Conservation (phyloP, 1,139 yeast species). For the Saccharomycopsis hybrid region DNA sequence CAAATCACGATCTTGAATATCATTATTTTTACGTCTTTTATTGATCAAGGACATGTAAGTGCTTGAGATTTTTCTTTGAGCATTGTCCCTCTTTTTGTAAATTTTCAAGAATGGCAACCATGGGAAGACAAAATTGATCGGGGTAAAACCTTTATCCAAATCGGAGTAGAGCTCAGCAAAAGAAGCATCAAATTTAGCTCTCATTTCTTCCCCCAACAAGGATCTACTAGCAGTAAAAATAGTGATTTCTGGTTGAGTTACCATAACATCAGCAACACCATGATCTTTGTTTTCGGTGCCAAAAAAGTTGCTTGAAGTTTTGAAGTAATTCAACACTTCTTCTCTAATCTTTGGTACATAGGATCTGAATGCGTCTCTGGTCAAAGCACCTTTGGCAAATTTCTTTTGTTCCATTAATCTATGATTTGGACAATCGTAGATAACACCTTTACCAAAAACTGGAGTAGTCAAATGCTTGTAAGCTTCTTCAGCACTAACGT, state of each 20-base stretch:
- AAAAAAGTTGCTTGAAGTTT: constrained; percentile 39
- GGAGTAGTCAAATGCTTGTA: constrained; percentile 94
- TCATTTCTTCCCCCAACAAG: constrained; percentile 84
- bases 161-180: constrained; percentile 86
- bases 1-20: constrained; percentile 79
- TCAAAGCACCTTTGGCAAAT: constrained; percentile 85
- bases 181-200: constrained; percentile 71
- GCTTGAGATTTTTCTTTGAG: constrained; percentile 71
- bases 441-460: constrained; percentile 94
- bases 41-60: constrained; percentile 77
- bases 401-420: constrained; percentile 97
- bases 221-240: constrained; percentile 94
- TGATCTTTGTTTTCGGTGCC: constrained; percentile 31
- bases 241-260: constrained; percentile 90
- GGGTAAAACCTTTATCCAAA: constrained; percentile 94
- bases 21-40: constrained; percentile 66
- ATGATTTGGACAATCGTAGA: constrained; percentile 91
- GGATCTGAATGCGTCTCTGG: constrained; percentile 72
- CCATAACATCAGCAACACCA: constrained; percentile 68
- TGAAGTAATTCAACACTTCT: constrained; percentile 65
- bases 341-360: constrained; percentile 87
- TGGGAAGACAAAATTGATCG: constrained; percentile 92
- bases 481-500: constrained; percentile 95
- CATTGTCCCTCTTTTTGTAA: constrained; percentile 77
- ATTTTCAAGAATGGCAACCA: constrained; percentile 77